These are phyloP conservation scores for Hura crepitans DNA, from an alignment of 441 rosid genomes.

Conservation along the genomic window DNA sequence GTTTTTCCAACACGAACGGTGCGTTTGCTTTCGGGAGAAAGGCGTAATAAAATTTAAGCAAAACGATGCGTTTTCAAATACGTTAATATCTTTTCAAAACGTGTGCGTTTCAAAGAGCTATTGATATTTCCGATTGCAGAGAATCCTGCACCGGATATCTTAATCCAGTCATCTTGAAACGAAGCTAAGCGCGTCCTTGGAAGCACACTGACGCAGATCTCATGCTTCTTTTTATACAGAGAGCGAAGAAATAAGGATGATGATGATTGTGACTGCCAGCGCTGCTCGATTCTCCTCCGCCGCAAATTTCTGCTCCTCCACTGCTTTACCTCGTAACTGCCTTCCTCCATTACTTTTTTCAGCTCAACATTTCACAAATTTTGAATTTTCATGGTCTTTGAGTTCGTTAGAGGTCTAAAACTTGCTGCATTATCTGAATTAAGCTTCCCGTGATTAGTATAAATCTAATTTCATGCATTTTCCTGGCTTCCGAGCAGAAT, in stretches of 20 bases:
- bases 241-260: slow-evolving; percentile 18
- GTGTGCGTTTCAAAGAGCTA: not conserved
- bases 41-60: not conserved
- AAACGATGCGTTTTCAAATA: slow-evolving; percentile 6
- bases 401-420: too few species aligned
- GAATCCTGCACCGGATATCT: slow-evolving; percentile 21
- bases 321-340: slow-evolving; percentile 44
- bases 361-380: not conserved
- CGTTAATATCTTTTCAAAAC: too few species aligned
- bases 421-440: not conserved
- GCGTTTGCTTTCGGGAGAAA: too few species aligned
- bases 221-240: not conserved
- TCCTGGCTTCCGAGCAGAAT: slow-evolving; percentile 24
- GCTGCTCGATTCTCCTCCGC: slow-evolving; percentile 59
- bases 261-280: slow-evolving; percentile 61
- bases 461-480: slow-evolving; percentile 26
- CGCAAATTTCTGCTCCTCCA: slow-evolving; percentile 43
- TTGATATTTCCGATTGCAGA: not conserved
- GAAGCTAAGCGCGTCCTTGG: not conserved
- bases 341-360: slow-evolving; percentile 6
- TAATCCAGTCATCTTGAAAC: slow-evolving; percentile 26
- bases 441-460: not conserved
- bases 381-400: slow-evolving; percentile 7
- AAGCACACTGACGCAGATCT: slow-evolving; percentile 25
- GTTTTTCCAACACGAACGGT: not conserved